Evolutionary conservation across 2,329 filamentous ascomycete species (phyloP), one percentile per base, ranked within the genome.

Genomic region (Periconia sp.): DNA sequence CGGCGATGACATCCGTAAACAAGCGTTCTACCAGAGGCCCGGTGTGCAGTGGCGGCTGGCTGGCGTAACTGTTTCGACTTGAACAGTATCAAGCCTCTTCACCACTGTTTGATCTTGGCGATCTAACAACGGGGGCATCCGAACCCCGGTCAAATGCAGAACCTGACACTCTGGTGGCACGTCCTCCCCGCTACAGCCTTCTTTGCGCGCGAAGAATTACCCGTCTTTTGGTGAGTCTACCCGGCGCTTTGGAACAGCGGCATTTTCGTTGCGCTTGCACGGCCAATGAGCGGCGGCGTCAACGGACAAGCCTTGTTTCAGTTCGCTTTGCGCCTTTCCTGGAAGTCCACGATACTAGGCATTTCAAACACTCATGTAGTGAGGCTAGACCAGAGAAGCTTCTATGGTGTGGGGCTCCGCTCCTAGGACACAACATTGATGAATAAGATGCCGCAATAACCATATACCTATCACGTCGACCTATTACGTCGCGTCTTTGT

Each of bases 31-130:
- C n/a, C n/a, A n/a, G n/a, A n/a, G n/a, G n/a, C n/a, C n/a, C n/a
- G n/a, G n/a, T n/a, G n/a, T n/a, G n/a, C n/a, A n/a, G n/a, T n/a
- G n/a, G n/a, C n/a, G 43, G 59, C 65, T 66, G 63, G 62, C 35
- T 46, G 37, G 31, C n/a, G 43, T 34, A 28, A 17, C 31, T n/a
- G n/a, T n/a, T n/a, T n/a, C n/a, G n/a, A n/a, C n/a, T n/a, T n/a
- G n/a, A n/a, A n/a, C n/a, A n/a, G n/a, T n/a, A n/a, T n/a, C n/a
- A n/a, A n/a, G n/a, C n/a, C n/a, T 45, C 54, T 58, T 56, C 65
- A 68, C 65, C 57, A 66, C 37, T 51, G 63, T 66, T 66, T 66
- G 53, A 64, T 52, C 62, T 68, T 65, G 62, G 62, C 62, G 57
- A 57, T 57, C 55, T 51, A 60, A 53, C 57, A 45, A 36, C 44